Evolutionary conservation across 208 protist species (phyloP).

Genomic region (Angomonas desouzai): DNA sequence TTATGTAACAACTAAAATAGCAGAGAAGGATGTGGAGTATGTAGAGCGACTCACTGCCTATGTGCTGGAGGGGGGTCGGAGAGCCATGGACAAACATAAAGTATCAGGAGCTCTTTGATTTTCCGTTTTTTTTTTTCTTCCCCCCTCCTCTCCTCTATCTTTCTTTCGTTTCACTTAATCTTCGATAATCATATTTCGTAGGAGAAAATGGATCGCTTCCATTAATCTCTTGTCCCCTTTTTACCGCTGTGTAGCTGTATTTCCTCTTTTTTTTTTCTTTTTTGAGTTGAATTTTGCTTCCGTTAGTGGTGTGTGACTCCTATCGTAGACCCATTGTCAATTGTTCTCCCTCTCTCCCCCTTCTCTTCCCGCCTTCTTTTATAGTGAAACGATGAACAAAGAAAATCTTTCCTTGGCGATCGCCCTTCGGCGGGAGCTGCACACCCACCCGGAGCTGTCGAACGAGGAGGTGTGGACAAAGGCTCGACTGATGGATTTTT

Average conservation of each 20-base stretch:
- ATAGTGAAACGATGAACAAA: constrained; percentile 6
- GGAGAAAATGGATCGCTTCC: not conserved
- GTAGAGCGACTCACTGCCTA: constrained; percentile 4
- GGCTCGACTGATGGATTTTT: constrained; percentile 27
- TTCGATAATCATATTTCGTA: too few species aligned
- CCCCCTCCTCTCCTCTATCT: not conserved
- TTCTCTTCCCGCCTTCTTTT: constrained; percentile 4
- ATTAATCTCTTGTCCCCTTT: not conserved
- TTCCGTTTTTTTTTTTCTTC: constrained; percentile 11
- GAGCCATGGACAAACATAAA: constrained; percentile 7
- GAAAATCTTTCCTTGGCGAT: constrained; percentile 17
- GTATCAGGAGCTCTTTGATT: not conserved
- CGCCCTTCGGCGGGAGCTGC: constrained; percentile 33
- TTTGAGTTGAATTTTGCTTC: too few species aligned
- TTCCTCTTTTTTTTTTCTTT: constrained; percentile 1
- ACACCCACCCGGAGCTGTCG: constrained; percentile 39
- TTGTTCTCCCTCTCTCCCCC: constrained; percentile 1
- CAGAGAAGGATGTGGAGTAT: constrained; percentile 10
- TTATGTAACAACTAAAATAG: not conserved
- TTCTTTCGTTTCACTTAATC: constrained; percentile 1
- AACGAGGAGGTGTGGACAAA: constrained; percentile 53
- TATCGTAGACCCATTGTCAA: not conserved
- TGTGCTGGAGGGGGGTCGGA: not conserved
- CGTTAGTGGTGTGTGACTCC: not conserved
- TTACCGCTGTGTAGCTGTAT: not conserved